These are phyloP conservation scores for Penicillium herquei DNA, from an alignment of 495 filamentous ascomycete genomes.

Conservation along the genomic window DNA sequence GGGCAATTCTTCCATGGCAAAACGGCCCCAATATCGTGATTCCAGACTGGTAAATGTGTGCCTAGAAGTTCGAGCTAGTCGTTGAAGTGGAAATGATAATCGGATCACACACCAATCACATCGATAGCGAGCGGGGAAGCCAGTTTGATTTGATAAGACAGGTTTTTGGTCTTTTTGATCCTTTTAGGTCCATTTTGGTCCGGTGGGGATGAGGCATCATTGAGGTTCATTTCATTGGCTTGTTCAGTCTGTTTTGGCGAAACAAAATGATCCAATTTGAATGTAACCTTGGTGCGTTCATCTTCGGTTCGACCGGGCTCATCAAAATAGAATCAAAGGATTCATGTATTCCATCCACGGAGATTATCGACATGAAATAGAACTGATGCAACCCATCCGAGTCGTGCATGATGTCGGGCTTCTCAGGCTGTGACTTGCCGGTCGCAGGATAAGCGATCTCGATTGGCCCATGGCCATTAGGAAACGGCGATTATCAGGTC, in stretches of 20 bases:
- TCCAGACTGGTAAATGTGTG: not conserved
- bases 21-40: not conserved
- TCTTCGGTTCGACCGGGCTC: not conserved
- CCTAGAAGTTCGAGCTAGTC: not conserved
- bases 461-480: too few species aligned
- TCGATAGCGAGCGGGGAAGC: not conserved
- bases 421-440: too few species aligned
- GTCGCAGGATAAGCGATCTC: too few species aligned
- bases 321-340: too few species aligned
- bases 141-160: not conserved
- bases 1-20: not conserved
- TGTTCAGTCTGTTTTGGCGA: not conserved
- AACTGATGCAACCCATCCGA: too few species aligned
- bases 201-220: not conserved
- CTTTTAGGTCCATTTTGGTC: not conserved
- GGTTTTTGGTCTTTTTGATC: not conserved
- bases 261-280: not conserved
- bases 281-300: not conserved
- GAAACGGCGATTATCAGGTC: too few species aligned
- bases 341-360: too few species aligned
- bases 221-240: not conserved
- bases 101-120: not conserved
- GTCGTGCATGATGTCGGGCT: too few species aligned
- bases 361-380: too few species aligned
- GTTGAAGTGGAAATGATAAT: conserved; percentile 3